phyloP scores from a whole-genome alignment of 805 yeast species.

The Saccharomycopsis malanga region DNA sequence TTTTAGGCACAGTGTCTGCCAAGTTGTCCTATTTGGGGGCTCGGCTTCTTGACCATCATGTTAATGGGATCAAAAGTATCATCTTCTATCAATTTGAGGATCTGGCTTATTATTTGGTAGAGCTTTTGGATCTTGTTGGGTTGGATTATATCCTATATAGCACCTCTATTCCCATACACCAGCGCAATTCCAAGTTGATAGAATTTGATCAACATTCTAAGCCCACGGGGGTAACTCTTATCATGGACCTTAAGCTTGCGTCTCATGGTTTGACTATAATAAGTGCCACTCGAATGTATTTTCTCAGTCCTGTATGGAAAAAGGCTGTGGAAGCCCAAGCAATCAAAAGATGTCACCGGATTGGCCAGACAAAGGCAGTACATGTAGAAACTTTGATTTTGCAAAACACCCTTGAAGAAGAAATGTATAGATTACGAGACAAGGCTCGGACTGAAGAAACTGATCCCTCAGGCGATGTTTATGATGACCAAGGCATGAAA shows the following conservation, averaged over 20 bases:
- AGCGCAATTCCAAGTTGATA: slow-evolving; percentile 46
- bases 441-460: slow-evolving; percentile 19
- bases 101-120: slow-evolving; percentile 60
- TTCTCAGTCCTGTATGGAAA: slow-evolving; percentile 68
- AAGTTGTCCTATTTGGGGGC: slow-evolving; percentile 56
- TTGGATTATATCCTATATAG: slow-evolving; percentile 58
- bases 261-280: slow-evolving; percentile 65
- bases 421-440: slow-evolving; percentile 43
- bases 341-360: slow-evolving; percentile 69
- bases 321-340: slow-evolving; percentile 68
- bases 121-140: slow-evolving; percentile 55
- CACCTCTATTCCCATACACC: slow-evolving; percentile 43
- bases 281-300: slow-evolving; percentile 61
- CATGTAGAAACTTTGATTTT: slow-evolving; percentile 61
- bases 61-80: slow-evolving; percentile 42
- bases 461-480: slow-evolving; percentile 34
- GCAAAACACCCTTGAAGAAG: slow-evolving; percentile 59
- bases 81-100: slow-evolving; percentile 69
- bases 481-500: slow-evolving; percentile 55
- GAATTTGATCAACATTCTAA: slow-evolving; percentile 38
- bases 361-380: slow-evolving; percentile 60
- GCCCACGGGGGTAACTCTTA: slow-evolving; percentile 42
- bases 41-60: slow-evolving; percentile 46
- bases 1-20: slow-evolving; percentile 58
- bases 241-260: slow-evolving; percentile 63